These are phyloP conservation scores for Rhododendron kiyosumense DNA, from an alignment of 148 eudicot species.

Conservation along the genomic window DNA sequence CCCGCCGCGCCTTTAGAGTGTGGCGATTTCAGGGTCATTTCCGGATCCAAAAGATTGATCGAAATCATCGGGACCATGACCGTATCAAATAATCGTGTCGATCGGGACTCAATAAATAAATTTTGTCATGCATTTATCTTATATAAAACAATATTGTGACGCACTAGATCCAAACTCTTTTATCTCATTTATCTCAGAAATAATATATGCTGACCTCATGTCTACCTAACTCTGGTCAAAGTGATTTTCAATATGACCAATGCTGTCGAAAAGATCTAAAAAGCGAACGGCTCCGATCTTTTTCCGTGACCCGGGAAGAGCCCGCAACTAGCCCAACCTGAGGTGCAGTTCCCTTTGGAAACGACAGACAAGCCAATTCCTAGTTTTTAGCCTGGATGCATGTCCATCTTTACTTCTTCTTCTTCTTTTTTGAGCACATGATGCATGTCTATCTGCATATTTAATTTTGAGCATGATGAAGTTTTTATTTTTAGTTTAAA, in stretches of 20 bases:
- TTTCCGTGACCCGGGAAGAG: too few relatives aligned
- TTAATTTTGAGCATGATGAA: too few relatives aligned
- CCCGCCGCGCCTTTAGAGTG: too few relatives aligned
- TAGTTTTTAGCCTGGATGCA: too few relatives aligned
- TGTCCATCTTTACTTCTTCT: too few relatives aligned
- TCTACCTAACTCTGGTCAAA: too few relatives aligned
- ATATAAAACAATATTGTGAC: not conserved
- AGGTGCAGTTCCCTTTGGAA: not conserved
- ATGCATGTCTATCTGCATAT: not conserved
- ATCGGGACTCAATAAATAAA: not conserved
- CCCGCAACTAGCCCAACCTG: not conserved
- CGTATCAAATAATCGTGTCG: not conserved
- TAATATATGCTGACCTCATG: too few relatives aligned
- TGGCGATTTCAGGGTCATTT: not conserved
- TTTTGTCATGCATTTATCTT: not conserved
- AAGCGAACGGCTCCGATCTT: not conserved
- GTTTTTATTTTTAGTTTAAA: too few relatives aligned
- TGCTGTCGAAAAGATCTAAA: not conserved
- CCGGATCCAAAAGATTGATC: not conserved
- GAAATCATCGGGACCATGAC: not conserved
- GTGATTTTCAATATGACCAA: not conserved
- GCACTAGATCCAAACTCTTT: not conserved
- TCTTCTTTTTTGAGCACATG: not conserved
- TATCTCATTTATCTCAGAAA: not conserved
- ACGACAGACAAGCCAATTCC: too few relatives aligned